These are phyloP conservation scores for Neopestalotiopsis clavispora DNA, from an alignment of 2,329 filamentous ascomycete species.

Conservation along the genomic window DNA sequence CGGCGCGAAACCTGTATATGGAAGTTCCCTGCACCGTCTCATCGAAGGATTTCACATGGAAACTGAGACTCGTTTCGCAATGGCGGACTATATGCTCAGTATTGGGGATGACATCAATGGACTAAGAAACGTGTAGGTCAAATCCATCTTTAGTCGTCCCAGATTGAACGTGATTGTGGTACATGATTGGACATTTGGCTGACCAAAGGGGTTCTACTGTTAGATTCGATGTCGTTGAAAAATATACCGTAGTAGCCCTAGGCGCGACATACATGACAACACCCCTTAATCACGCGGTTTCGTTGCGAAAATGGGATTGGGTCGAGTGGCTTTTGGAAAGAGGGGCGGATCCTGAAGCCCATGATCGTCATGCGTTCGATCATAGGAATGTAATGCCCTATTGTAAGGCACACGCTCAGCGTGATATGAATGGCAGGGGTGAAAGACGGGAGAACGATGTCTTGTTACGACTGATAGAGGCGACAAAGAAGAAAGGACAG, in stretches of 20 bases:
- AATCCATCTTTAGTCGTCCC: neutral
- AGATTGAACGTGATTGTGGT: neutral
- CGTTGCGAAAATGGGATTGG: neutral
- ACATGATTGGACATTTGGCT: neutral
- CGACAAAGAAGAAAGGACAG: neutral
- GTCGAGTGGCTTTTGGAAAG: constrained; percentile 12
- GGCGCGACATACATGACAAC: neutral
- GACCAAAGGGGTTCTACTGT: neutral
- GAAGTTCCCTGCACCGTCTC: constrained; percentile 7
- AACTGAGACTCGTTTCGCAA: neutral
- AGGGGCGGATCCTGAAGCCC: constrained; percentile 10
- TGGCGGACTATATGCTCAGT: constrained; percentile 4
- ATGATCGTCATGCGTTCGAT: constrained; percentile 3
- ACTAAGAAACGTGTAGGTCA: neutral
- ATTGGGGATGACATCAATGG: constrained; percentile 11
- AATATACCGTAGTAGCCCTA: neutral
- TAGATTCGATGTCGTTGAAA: neutral
- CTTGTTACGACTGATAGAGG: neutral
- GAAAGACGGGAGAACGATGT: neutral
- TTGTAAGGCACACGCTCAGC: neutral
- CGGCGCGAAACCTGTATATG: constrained; percentile 12
- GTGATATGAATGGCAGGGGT: neutral
- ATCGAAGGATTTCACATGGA: neutral
- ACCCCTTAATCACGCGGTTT: constrained; percentile 2
- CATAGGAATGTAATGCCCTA: neutral